These are phyloP conservation scores for Cystobasidium slooffiae DNA, from an alignment of 1,284 basidiomycete species.

Conservation along the genomic window DNA sequence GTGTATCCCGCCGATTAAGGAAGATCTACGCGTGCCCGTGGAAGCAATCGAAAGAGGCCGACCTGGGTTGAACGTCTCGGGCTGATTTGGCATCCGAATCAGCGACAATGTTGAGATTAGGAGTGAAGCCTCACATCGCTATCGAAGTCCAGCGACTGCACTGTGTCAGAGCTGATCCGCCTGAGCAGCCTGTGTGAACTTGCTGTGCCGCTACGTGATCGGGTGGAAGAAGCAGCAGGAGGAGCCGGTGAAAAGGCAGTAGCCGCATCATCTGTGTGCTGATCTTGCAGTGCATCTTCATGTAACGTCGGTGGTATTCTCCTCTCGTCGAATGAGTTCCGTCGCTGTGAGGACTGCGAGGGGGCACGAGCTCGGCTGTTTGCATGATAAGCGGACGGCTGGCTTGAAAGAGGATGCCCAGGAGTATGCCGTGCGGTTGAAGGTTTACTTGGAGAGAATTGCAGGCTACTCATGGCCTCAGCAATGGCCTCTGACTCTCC, in stretches of 20 bases:
- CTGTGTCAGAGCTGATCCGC: slow-evolving; percentile 29
- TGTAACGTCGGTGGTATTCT: slow-evolving; percentile 28
- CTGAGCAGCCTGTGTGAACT: slow-evolving; percentile 28
- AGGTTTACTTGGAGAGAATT: neutral
- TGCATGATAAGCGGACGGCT: neutral
- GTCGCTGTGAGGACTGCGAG: slow-evolving; percentile 9
- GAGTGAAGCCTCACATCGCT: slow-evolving; percentile 45
- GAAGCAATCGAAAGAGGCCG: slow-evolving; percentile 48
- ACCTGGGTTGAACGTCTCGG: slow-evolving; percentile 47
- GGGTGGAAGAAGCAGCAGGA: neutral
- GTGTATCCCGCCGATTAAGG: slow-evolving; percentile 46
- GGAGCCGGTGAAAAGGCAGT: neutral
- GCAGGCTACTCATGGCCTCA: neutral
- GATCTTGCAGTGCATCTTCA: neutral
- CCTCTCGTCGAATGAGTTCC: slow-evolving; percentile 35
- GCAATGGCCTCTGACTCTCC: neutral
- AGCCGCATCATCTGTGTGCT: neutral
- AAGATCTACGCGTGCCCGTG: slow-evolving; percentile 46
- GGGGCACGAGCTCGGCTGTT: slow-evolving; percentile 1
- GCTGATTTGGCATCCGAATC: slow-evolving; percentile 33
- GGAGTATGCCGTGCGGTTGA: neutral
- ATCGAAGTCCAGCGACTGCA: slow-evolving; percentile 43
- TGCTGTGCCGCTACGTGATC: slow-evolving; percentile 21
- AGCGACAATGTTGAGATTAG: neutral
- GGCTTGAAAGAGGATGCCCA: neutral